phyloP scores from a whole-genome alignment of 305 asterid species.

The Plantago coronopus region DNA sequence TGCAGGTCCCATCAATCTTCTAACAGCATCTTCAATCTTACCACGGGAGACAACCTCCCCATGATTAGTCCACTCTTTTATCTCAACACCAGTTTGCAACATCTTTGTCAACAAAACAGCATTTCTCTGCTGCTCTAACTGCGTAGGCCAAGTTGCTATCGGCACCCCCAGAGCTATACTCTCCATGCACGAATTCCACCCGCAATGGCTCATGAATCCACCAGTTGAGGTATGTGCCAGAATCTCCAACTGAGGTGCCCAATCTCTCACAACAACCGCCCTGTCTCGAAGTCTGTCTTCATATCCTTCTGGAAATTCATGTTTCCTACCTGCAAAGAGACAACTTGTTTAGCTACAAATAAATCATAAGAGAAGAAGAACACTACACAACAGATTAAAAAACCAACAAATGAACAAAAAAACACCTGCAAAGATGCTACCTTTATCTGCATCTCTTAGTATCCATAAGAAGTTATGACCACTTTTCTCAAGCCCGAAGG shows the following conservation, averaged over 20 bases:
- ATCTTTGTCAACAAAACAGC: constrained; percentile 25
- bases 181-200: constrained; percentile 51
- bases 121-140: constrained; percentile 53
- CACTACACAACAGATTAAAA: too few species aligned
- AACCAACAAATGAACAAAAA: too few species aligned
- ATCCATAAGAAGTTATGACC: constrained; percentile 24
- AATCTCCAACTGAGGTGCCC: constrained; percentile 53
- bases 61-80: constrained; percentile 30
- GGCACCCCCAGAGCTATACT: constrained; percentile 50
- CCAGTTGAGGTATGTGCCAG: constrained; percentile 36
- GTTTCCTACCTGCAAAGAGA: not conserved
- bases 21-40: constrained; percentile 10
- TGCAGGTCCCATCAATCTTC: constrained; percentile 21
- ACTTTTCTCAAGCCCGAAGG: constrained; percentile 23
- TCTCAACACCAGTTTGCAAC: constrained; percentile 28
- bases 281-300: constrained; percentile 28
- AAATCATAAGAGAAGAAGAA: too few species aligned
- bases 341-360: too few species aligned
- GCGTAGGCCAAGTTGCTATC: constrained; percentile 42
- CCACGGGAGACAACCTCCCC: constrained; percentile 14
- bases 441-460: constrained; percentile 29
- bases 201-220: constrained; percentile 51
- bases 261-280: constrained; percentile 36
- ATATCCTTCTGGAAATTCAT: constrained; percentile 23
- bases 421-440: constrained; percentile 3